These are phyloP conservation scores for Magnusiomyces clavatus DNA, from an alignment of 1,139 yeast genomes.

Conservation along the genomic window DNA sequence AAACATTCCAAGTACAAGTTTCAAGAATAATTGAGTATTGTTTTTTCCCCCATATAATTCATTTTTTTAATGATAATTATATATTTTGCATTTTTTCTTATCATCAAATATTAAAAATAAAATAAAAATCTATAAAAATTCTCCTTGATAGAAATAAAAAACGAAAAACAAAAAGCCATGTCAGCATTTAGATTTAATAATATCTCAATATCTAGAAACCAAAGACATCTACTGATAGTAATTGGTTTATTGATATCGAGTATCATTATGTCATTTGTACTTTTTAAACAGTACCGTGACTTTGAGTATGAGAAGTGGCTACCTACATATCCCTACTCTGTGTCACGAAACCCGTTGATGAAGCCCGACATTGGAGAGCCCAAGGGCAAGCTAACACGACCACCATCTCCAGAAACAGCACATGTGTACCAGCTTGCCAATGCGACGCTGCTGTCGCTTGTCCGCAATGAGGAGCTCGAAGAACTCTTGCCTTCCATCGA, in stretches of 20 bases:
- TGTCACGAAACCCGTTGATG: conserved; percentile 23
- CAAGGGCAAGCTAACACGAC: conserved; percentile 4
- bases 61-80: no score
- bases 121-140: not conserved
- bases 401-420: conserved; percentile 4
- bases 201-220: not conserved
- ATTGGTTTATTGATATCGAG: not conserved
- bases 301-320: conserved; percentile 18
- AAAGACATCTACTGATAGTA: not conserved
- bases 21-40: no score
- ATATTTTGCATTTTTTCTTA: no score
- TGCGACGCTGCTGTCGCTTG: conserved; percentile 69
- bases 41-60: no score
- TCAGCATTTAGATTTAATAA: not conserved
- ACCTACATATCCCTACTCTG: conserved; percentile 22
- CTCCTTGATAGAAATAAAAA: not conserved
- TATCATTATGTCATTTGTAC: not conserved
- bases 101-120: no score
- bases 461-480: conserved; percentile 52
- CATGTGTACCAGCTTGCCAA: conserved; percentile 42
- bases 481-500: conserved; percentile 46
- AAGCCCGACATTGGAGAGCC: conserved; percentile 19
- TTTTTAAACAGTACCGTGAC: not conserved
- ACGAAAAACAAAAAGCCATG: not conserved
- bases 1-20: no score